Percentiles rank a stretch among this genome's conserved stretches.
These are phyloP conservation scores for Corynascus novoguineensis DNA, from an alignment of 495 filamentous ascomycete genomes.

Conservation along the genomic window DNA sequence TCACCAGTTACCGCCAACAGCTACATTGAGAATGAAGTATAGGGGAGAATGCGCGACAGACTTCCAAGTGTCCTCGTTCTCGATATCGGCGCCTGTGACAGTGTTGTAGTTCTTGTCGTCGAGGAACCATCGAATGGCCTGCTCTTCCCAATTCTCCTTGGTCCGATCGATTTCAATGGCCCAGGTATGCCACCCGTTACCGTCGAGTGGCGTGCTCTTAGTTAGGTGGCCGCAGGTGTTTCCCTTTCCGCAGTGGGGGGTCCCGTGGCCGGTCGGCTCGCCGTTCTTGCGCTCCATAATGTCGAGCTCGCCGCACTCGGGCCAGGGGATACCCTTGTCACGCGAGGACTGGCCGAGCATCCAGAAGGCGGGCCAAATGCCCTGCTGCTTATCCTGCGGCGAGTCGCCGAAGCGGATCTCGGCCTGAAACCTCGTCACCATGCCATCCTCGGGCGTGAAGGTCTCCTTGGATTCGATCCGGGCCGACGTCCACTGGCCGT, in stretches of 20 bases:
- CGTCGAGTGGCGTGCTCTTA: conserved; percentile 26
- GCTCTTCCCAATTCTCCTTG: conserved; percentile 26
- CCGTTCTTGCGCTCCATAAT: conserved; percentile 42
- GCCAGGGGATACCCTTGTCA: conserved; percentile 32
- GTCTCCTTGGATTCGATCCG: conserved; percentile 37
- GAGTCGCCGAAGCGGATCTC: conserved; percentile 35
- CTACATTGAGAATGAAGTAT: conserved; percentile 43
- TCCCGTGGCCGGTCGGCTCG: conserved; percentile 31
- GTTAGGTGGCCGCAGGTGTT: neutral
- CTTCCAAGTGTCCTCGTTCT: conserved; percentile 32
- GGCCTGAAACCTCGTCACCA: conserved; percentile 31
- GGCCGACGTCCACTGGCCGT: conserved; percentile 39
- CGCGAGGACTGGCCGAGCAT: conserved; percentile 35
- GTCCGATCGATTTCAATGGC: conserved; percentile 34
- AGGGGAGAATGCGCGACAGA: conserved; percentile 27
- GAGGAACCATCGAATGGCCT: conserved; percentile 38
- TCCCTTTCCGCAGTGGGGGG: conserved; percentile 34
- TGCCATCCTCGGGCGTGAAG: conserved; percentile 31
- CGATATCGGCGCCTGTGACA: conserved; percentile 30
- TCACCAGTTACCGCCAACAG: conserved; percentile 41
- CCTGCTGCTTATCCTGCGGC: conserved; percentile 29
- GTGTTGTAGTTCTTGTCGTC: conserved; percentile 34
- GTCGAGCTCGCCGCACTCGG: conserved; percentile 43
- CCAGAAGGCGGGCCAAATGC: conserved; percentile 49
- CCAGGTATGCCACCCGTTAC: conserved; percentile 39